Evolutionary conservation across 164 flowering plant species (phyloP).

Genomic region (Tetracentron sinense): DNA sequence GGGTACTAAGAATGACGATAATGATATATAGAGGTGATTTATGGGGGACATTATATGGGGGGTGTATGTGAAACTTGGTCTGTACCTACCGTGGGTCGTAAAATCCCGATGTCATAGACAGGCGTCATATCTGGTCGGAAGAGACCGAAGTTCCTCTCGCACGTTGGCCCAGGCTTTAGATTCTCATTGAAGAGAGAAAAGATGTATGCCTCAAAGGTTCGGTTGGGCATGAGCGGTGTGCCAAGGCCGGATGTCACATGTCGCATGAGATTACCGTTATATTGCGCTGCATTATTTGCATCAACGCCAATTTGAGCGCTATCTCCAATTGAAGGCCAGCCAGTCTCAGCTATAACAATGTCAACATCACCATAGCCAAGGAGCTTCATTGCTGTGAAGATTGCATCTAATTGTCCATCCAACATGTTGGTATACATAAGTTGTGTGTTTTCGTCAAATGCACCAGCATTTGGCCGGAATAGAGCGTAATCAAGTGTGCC

Average conservation of each 20-base stretch:
- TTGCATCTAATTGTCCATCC: slow-evolving; percentile 75
- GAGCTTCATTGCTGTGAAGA: slow-evolving; percentile 51
- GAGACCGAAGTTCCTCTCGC: slow-evolving; percentile 66
- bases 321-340: slow-evolving; percentile 75
- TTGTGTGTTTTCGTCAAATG: slow-evolving; percentile 42
- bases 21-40: too few relatives aligned
- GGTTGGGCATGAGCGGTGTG: slow-evolving; percentile 73
- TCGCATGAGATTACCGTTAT: slow-evolving; percentile 44
- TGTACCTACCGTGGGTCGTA: slow-evolving; percentile 41
- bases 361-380: slow-evolving; percentile 54
- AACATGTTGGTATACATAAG: slow-evolving; percentile 64
- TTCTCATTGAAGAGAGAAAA: slow-evolving; percentile 76
- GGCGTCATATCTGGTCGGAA: slow-evolving; percentile 57
- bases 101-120: slow-evolving; percentile 57
- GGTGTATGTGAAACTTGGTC: background rate
- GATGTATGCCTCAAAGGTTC: slow-evolving; percentile 68
- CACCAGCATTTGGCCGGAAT: slow-evolving; percentile 57
- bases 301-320: slow-evolving; percentile 47
- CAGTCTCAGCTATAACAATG: slow-evolving; percentile 75
- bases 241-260: slow-evolving; percentile 61
- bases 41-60: too few relatives aligned
- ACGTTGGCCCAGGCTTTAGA: slow-evolving; percentile 62
- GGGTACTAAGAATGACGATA: too few relatives aligned
- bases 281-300: slow-evolving; percentile 44
- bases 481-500: slow-evolving; percentile 61